Conservation (phyloP, 176 grass and related monocot genomes). For the Stipa capillata region DNA sequence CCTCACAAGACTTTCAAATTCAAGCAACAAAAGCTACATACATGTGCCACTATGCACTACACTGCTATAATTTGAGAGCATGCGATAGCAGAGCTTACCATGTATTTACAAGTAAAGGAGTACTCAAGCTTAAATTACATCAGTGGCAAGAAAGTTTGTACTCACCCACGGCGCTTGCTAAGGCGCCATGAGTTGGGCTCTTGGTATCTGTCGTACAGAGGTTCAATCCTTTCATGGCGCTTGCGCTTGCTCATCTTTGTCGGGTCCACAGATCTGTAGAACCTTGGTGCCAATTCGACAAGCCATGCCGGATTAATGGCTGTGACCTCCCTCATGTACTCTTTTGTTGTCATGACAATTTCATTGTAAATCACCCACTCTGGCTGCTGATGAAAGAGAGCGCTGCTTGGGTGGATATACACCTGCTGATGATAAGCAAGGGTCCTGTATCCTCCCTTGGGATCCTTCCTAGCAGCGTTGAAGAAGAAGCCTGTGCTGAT, state of each 20-base stretch:
- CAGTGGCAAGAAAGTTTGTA: background rate
- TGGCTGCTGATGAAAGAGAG: conserved; percentile 54
- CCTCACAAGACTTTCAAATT: background rate
- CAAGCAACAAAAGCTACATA: background rate
- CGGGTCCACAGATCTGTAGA: conserved; percentile 39
- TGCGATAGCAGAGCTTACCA: background rate
- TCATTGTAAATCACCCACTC: conserved; percentile 68
- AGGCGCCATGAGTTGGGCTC: conserved; percentile 55
- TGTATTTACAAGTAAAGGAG: background rate
- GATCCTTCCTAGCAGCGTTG: conserved; percentile 57
- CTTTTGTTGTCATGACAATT: conserved; percentile 54
- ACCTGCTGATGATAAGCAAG: conserved; percentile 56
- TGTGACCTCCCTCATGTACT: conserved; percentile 44
- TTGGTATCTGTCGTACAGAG: conserved; percentile 41
- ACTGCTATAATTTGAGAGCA: background rate
- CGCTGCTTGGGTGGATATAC: conserved; percentile 60
- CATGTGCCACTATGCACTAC: background rate
- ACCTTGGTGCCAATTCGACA: conserved; percentile 44
- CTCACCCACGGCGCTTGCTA: conserved; percentile 52
- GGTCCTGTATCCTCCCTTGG: conserved; percentile 52
- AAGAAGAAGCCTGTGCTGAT: conserved; percentile 58
- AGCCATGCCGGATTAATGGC: conserved; percentile 19
- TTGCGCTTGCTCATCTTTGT: conserved; percentile 53
- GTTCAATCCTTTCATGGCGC: conserved; percentile 59
- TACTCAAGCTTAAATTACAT: background rate